phyloP scores from a whole-genome alignment of 2,329 filamentous ascomycete genomes.

The Aspergillus eucalypticola region DNA sequence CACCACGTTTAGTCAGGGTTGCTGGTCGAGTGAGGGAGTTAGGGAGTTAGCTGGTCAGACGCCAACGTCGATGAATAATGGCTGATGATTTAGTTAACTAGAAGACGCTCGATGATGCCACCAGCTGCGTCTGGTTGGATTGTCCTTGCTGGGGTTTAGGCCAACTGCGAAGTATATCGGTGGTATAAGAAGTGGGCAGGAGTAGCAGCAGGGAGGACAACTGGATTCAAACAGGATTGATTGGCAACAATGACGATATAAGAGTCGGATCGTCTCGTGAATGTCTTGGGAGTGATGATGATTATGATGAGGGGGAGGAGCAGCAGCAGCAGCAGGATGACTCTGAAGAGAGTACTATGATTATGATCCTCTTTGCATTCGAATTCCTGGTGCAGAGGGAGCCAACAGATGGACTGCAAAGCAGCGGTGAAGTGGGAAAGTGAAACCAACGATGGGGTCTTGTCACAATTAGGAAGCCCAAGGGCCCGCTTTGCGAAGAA shows the following conservation, averaged over 20 bases:
- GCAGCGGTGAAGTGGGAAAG: constrained; percentile 16
- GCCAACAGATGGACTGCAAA: constrained; percentile 2
- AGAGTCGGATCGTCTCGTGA: constrained; percentile 1
- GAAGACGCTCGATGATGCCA: constrained; percentile 23
- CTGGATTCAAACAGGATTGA: background rate
- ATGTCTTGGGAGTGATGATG: background rate
- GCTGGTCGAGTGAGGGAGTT: background rate
- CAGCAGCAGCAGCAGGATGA: no score
- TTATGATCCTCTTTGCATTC: no score
- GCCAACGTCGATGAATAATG: constrained; percentile 7
- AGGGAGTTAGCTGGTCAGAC: background rate
- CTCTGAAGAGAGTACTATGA: no score
- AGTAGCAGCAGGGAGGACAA: background rate
- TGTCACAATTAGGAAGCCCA: background rate
- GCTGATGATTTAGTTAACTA: constrained; percentile 5
- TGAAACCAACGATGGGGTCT: constrained; percentile 2
- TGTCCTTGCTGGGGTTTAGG: constrained; percentile 3
- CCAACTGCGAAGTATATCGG: constrained; percentile 7
- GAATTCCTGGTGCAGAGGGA: background rate
- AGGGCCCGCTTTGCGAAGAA: constrained; percentile 1
- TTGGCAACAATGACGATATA: constrained; percentile 2
- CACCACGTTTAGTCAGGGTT: constrained; percentile 18
- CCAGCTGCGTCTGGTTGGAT: background rate
- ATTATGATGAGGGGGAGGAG: no score
- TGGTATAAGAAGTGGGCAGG: background rate